A percentile compares a stretch with the other conserved stretches of the same genome.
Conservation (phyloP, 148 eudicot genomes). For the Cornus florida region DNA sequence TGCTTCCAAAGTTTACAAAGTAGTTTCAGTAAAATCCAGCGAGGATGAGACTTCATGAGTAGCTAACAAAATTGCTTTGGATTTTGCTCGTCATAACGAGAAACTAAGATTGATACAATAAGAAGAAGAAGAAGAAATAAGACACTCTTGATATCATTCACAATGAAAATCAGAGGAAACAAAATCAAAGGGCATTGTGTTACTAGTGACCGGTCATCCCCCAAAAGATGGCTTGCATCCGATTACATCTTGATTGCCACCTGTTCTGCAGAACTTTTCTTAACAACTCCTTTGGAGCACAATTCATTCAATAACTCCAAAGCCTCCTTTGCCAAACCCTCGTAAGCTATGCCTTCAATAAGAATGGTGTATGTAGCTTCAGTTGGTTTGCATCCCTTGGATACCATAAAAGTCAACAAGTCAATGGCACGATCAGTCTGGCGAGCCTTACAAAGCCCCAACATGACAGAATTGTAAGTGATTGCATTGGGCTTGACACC, state of each 20-base stretch:
- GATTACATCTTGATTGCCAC: slow-evolving; percentile 44
- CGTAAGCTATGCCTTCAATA: slow-evolving; percentile 53
- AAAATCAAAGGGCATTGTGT: too few species aligned
- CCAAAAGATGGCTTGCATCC: not conserved
- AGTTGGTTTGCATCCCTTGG: slow-evolving; percentile 56
- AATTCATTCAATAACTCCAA: slow-evolving; percentile 46
- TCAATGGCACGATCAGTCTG: slow-evolving; percentile 61
- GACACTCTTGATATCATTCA: not conserved
- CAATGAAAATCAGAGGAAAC: not conserved
- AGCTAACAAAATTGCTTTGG: slow-evolving; percentile 7
- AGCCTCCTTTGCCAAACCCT: slow-evolving; percentile 58
- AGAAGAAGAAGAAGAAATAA: not conserved
- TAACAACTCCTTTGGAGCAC: slow-evolving; percentile 52
- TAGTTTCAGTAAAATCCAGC: not conserved
- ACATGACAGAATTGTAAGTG: slow-evolving; percentile 51
- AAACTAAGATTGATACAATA: not conserved
- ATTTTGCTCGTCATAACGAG: not conserved
- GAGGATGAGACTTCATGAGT: not conserved
- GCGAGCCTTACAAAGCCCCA: slow-evolving; percentile 61
- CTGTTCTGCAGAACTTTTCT: slow-evolving; percentile 51
- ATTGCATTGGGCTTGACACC: slow-evolving; percentile 54
- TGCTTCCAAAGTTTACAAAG: not conserved
- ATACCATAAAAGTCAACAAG: slow-evolving; percentile 52
- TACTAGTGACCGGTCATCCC: slow-evolving; percentile 1
- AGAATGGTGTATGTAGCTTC: slow-evolving; percentile 58